A percentile compares a stretch with the other conserved stretches of the same genome.
phyloP scores from a whole-genome alignment of 108 stramenopile genomes.

The Conticribra weissflogii region DNA sequence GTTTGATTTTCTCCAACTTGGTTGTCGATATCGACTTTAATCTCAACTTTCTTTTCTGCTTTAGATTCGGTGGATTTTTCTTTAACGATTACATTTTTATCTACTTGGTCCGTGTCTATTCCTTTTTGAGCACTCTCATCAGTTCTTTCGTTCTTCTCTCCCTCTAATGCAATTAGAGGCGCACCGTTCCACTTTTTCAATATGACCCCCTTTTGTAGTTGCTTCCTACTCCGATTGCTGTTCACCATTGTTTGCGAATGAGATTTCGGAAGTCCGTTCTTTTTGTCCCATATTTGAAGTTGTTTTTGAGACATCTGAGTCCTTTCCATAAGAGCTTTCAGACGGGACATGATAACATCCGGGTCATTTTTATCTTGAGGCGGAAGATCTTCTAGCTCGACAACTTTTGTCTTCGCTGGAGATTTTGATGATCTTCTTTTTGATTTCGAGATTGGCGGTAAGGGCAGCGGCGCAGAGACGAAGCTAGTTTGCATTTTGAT shows the following conservation, averaged over 20 bases:
- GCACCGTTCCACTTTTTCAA: constrained; percentile 45
- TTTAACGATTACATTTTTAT: too few relatives aligned
- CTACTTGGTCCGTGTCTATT: too few relatives aligned
- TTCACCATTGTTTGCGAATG: constrained; percentile 56
- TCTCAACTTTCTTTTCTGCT: too few relatives aligned
- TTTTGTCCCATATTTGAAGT: constrained; percentile 44
- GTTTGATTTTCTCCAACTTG: too few relatives aligned
- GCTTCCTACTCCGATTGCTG: constrained; percentile 32
- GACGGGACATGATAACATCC: constrained; percentile 27
- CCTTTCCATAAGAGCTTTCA: constrained; percentile 26
- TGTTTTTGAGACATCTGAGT: constrained; percentile 33
- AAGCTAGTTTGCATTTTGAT: neutral
- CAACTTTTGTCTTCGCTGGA: neutral
- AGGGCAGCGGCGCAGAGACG: neutral
- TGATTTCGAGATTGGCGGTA: constrained; percentile 5
- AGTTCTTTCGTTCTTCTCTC: neutral
- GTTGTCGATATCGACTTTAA: too few relatives aligned
- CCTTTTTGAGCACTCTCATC: too few relatives aligned
- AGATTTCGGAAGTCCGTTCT: constrained; percentile 44
- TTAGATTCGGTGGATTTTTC: too few relatives aligned
- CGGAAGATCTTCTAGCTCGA: constrained; percentile 23
- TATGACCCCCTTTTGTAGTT: constrained; percentile 39
- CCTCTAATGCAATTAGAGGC: constrained; percentile 13
- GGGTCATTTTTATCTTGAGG: constrained; percentile 24
- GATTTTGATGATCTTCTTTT: neutral